These are phyloP conservation scores for Aphanocladium album DNA, from an alignment of 2,329 filamentous ascomycete species.

Conservation along the genomic window DNA sequence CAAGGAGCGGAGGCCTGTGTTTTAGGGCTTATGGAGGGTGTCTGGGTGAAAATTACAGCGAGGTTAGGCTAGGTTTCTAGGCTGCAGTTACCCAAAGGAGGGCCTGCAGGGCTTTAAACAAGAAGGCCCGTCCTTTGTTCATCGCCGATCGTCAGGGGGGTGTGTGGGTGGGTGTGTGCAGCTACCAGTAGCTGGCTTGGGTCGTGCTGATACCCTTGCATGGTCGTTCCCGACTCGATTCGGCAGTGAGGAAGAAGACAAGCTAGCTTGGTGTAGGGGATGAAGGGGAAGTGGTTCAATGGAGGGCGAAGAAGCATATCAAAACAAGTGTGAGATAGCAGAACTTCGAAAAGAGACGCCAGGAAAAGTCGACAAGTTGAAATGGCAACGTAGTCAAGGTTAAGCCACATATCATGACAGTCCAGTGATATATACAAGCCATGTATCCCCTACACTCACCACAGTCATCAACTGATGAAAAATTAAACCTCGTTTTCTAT, in stretches of 20 bases:
- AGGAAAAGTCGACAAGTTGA: too few species aligned
- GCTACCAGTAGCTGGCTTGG: too few species aligned
- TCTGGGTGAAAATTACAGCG: too few species aligned
- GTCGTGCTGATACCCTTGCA: not conserved
- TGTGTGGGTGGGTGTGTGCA: not conserved
- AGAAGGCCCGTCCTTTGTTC: not conserved
- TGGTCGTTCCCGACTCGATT: not conserved
- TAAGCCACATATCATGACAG: too few species aligned
- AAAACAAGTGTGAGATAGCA: not conserved
- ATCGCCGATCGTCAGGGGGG: constrained; percentile 9
- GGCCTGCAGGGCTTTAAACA: not conserved
- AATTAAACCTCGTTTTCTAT: not conserved
- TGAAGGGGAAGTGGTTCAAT: not conserved
- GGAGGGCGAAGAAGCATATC: not conserved
- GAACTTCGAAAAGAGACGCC: not conserved
- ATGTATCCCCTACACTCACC: too few species aligned
- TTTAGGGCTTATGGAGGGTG: not conserved
- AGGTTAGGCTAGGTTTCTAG: too few species aligned
- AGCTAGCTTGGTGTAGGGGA: not conserved
- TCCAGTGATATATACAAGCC: too few species aligned
- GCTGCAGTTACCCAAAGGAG: not conserved
- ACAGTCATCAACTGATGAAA: too few species aligned
- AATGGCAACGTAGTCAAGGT: too few species aligned
- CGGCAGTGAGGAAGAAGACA: not conserved
- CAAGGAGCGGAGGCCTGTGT: not conserved